Conservation (phyloP, 306 rosid species). For the Styphnolobium japonicum region DNA sequence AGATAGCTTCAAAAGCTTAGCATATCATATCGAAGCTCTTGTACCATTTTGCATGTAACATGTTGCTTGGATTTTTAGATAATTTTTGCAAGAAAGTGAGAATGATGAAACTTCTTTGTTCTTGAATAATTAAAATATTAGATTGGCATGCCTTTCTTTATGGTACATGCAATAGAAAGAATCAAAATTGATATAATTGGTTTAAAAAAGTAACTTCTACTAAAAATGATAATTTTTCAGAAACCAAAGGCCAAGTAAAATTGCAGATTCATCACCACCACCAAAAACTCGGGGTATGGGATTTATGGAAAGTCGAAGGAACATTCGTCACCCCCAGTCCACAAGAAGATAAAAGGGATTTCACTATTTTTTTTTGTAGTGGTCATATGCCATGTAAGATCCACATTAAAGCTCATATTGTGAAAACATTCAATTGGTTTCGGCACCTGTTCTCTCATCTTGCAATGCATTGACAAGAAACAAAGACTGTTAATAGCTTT, state of each 20-base stretch:
- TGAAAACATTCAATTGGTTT: conserved; percentile 44
- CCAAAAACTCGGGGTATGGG: conserved; percentile 63
- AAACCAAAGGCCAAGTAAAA: conserved; percentile 51
- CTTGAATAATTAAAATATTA: neutral
- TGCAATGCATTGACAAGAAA: conserved; percentile 42
- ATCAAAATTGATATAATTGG: neutral
- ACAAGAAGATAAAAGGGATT: conserved; percentile 4
- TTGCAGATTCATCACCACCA: conserved; percentile 65
- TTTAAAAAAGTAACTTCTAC: neutral
- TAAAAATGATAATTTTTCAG: neutral
- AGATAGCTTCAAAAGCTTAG: neutral
- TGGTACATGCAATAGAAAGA: too few relatives aligned
- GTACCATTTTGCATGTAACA: neutral
- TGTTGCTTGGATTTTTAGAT: neutral
- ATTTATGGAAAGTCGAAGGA: conserved; percentile 61
- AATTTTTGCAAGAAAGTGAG: neutral
- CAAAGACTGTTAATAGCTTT: neutral
- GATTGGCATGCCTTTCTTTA: conserved; percentile 5
- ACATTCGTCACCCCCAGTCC: neutral
- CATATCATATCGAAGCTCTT: neutral
- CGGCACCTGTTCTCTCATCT: conserved; percentile 53
- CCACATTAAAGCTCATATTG: conserved; percentile 34
- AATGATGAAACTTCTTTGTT: neutral
- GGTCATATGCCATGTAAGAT: conserved; percentile 18
- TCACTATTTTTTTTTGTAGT: conserved; percentile 18